Base-by-base conservation (phyloP, 345 rosid genomes). In the Firmiana major region DNA sequence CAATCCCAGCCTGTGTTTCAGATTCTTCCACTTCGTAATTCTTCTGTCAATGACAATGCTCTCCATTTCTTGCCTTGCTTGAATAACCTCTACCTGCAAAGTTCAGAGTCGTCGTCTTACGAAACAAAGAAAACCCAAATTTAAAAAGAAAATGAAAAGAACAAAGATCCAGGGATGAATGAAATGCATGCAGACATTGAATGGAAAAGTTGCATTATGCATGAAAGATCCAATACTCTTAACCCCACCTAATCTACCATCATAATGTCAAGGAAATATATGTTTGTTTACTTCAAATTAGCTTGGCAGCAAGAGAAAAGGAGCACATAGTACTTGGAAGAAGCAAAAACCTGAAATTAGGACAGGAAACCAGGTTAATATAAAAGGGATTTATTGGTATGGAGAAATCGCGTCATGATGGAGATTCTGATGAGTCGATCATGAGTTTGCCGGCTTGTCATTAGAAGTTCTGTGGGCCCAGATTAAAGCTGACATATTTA, bases 1-100 rank as follows among this genome's bases (percentile, higher is more conserved):
- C 60, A 88, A 88, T 73, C 93, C 86, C 3, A 94, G 79, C 85
- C 91, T 83, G 57, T 81, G 94, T 82, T 91, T 93, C 71, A 93
- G 79, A 38, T 49, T 77, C 76, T 76, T 87, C 97, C 98, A 93
- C 79, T 81, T 85, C 24, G 81, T 67, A 5, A 67, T 75, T 19
- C 85, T 75, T 48, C 81, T 81, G 60, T 87, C 88, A 1, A 74
- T 7, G 67, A 87, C 84, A 85, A 75, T 69, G 58, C 65, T 64
- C 22, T 51, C 55, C 82, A 75, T 75, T 70, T 70, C 9, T 60
- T 24, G 16, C 31, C 31, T 15, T 16, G 9, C 57, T 53, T 5
- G 21, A 53, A 53, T 21, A 17, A 54, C 31, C 70, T 21, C 10
- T 51, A 31, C 15, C 31, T 42, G 51, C 54, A 67, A 43, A 42